A percentile compares a stretch with the other conserved stretches of the same genome.
Evolutionary conservation across 345 rosid genomes (phyloP).

Genomic region (Nasturtium officinale): DNA sequence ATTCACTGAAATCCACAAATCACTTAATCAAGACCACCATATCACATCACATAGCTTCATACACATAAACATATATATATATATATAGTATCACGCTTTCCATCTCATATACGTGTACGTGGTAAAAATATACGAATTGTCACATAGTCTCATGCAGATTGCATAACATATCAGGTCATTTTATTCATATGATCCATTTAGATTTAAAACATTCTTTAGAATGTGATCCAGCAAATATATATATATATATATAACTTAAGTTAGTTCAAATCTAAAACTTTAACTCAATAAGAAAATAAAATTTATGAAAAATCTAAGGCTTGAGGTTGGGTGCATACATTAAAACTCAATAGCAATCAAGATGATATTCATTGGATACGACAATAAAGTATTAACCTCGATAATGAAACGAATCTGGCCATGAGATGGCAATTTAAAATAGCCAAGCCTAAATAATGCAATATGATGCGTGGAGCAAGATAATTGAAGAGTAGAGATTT

Average conservation of each 20-base stretch:
- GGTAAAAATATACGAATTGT: neutral
- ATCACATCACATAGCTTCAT: neutral
- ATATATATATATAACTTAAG: no score
- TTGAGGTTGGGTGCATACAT: conserved; percentile 24
- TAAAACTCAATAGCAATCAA: conserved; percentile 19
- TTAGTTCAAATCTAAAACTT: neutral
- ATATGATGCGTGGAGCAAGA: conserved; percentile 21
- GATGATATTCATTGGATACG: neutral
- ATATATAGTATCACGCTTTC: neutral
- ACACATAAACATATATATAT: neutral
- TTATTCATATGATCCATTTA: neutral
- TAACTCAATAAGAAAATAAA: neutral
- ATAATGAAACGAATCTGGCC: conserved; percentile 28
- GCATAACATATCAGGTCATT: neutral
- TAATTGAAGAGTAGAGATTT: neutral
- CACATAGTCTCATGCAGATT: no score
- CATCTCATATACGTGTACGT: neutral
- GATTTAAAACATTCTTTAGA: neutral
- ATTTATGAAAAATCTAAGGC: neutral
- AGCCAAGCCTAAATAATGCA: conserved; percentile 25
- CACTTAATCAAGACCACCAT: neutral
- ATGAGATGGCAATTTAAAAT: conserved; percentile 6
- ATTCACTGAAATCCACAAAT: neutral
- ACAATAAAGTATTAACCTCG: conserved; percentile 6
- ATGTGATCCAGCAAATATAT: neutral